phyloP scores from a whole-genome alignment of 2,329 filamentous ascomycete genomes.

The Colletotrichum chrysophilum region DNA sequence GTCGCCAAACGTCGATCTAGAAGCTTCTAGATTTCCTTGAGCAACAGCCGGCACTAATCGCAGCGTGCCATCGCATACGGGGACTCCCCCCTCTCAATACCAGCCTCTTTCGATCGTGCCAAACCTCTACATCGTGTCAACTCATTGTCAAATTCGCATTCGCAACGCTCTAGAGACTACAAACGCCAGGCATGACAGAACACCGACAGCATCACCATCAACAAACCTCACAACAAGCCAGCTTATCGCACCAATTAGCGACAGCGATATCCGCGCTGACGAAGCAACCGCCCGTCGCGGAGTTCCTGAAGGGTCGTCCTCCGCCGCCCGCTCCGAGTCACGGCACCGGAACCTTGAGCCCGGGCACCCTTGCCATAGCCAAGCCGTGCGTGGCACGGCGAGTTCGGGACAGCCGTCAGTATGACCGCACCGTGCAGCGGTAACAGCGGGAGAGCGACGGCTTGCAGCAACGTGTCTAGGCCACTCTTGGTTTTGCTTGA shows the following conservation, averaged over 20 bases:
- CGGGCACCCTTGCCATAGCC: background rate
- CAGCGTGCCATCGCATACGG: background rate
- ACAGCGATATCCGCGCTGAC: background rate
- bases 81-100: background rate
- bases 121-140: background rate
- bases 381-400: background rate
- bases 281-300: background rate
- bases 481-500: background rate
- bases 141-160: background rate
- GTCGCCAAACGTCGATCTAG: background rate
- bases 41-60: background rate
- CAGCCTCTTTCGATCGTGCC: background rate
- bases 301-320: background rate
- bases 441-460: constrained; percentile 14
- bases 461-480: background rate
- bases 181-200: background rate
- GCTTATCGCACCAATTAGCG: background rate
- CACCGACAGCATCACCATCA: background rate
- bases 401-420: background rate
- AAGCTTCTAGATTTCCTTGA: background rate
- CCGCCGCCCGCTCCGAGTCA: background rate
- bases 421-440: constrained; percentile 19
- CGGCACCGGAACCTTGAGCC: background rate
- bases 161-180: background rate
- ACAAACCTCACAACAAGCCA: background rate